These are phyloP conservation scores for Cyanodermella asteris DNA, from an alignment of 2,329 filamentous ascomycete genomes.

Conservation along the genomic window DNA sequence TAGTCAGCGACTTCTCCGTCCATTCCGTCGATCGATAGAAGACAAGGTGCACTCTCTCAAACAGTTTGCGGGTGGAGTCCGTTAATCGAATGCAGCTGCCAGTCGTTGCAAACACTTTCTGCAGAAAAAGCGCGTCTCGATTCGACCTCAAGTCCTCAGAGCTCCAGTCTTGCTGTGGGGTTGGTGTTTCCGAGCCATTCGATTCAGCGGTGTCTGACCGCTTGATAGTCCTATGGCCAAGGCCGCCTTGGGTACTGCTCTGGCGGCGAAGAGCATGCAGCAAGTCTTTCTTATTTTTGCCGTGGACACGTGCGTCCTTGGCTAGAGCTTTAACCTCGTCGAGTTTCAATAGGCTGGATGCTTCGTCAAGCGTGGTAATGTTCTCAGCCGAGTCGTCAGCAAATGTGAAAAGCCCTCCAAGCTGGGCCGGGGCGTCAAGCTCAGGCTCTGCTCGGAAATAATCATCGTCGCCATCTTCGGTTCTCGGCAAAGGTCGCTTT, in stretches of 20 bases:
- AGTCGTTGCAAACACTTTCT: constrained; percentile 54
- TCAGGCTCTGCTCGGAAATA: constrained; percentile 14
- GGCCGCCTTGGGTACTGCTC: constrained; percentile 51
- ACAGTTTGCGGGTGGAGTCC: constrained; percentile 49
- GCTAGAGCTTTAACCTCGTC: constrained; percentile 72
- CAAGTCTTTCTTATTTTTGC: constrained; percentile 71
- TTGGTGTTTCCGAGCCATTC: constrained; percentile 23
- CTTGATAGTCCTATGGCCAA: constrained; percentile 47
- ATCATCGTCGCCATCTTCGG: constrained; percentile 22
- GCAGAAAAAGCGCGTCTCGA: constrained; percentile 50
- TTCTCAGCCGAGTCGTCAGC: constrained; percentile 54
- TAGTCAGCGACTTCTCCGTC: constrained; percentile 91
- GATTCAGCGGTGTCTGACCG: constrained; percentile 41
- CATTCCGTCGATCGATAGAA: constrained; percentile 93
- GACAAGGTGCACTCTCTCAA: constrained; percentile 83
- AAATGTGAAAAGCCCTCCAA: constrained; percentile 47
- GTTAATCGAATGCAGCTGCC: constrained; percentile 74
- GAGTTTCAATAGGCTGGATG: constrained; percentile 56
- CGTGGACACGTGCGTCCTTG: constrained; percentile 68
- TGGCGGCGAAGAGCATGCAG: constrained; percentile 49
- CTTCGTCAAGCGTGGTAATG: constrained; percentile 63
- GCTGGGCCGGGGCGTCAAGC: constrained; percentile 20
- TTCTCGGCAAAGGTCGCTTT: constrained; percentile 30
- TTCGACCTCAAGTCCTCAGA: constrained; percentile 25
- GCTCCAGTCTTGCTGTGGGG: constrained; percentile 13